Evolutionary conservation across 352 stramenopile genomes (phyloP), one percentile per base, ranked within the genome.

Genomic region (Pythium diclinum): DNA sequence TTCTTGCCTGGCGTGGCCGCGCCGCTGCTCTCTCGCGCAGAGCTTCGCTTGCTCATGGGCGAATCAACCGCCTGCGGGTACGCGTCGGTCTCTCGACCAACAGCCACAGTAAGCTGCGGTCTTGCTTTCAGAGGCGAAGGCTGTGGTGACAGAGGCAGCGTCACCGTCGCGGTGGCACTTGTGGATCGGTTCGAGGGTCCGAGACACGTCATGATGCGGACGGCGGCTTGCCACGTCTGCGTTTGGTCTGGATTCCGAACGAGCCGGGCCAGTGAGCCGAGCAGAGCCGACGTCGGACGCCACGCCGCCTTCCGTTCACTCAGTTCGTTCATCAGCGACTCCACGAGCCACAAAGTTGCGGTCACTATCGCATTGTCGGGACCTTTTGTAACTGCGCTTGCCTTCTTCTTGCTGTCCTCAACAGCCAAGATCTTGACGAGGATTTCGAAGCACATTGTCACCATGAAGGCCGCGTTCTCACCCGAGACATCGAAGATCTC

Each of bases 201-300:
- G 14, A 85, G 17, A 49, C 68, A 82, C 42, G 59, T 77, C 32
- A 88, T 64, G 19, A 88, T 78, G 13, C 70, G 69, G 16, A 83
- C 68, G 2, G 66, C 59, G 1, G 76, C 67, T 57, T 71, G 46
- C 82, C 82, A 91, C 44, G 77, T 68, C 0, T 21, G n/a, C 10
- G 72, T 73, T 32, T 71, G 72, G 9, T 67, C 63, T 0, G 74
- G 78, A 1, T 67, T 65, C 21, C 77, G 73, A 44, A 82, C 48
- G 6, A 87, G 57, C 11, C 71, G 67, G 7, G 74, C 71, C 3
- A 89, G 65, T 1, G 71, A 67, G 0, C 71, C 74, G 13, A 77
- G 57, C 1, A 91, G 59, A 14, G 63, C 40, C 0, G 78, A 52
- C 0, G 74, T 51, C 6, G 81, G 73, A 46, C 49, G 69, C 78